phyloP scores from a whole-genome alignment of 2,329 filamentous ascomycete genomes.

The Pyrenophora graminea region DNA sequence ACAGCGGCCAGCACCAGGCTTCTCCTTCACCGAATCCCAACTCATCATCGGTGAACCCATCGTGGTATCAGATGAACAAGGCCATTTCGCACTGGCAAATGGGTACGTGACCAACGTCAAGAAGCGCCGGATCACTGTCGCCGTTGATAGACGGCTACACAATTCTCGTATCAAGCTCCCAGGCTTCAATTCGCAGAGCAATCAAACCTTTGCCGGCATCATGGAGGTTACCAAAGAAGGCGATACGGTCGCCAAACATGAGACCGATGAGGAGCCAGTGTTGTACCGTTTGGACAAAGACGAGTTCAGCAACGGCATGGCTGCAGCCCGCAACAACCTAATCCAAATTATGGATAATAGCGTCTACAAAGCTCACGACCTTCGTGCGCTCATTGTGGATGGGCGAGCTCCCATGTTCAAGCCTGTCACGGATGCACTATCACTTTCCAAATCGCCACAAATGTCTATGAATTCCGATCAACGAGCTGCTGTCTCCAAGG shows the following conservation, averaged over 20 bases:
- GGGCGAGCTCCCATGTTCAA: constrained; percentile 75
- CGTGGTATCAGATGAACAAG: constrained; percentile 93
- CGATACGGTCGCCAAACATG: constrained; percentile 22
- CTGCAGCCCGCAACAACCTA: constrained; percentile 89
- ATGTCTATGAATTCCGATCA: constrained; percentile 85
- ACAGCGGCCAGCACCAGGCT: constrained; percentile 61
- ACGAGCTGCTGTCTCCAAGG: constrained; percentile 82
- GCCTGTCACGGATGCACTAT: constrained; percentile 62
- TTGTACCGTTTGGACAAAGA: constrained; percentile 93
- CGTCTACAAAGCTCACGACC: constrained; percentile 69
- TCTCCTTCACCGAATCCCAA: constrained; percentile 91
- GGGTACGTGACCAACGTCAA: constrained; percentile 83
- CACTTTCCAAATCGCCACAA: constrained; percentile 59
- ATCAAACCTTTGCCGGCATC: constrained; percentile 87
- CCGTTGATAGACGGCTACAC: constrained; percentile 87
- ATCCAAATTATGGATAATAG: constrained; percentile 87
- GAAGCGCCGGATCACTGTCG: constrained; percentile 78
- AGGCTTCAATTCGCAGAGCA: constrained; percentile 74
- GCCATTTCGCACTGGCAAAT: constrained; percentile 92
- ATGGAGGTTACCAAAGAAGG: constrained; percentile 76
- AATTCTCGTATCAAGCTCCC: constrained; percentile 76
- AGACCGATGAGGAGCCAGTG: constrained; percentile 59
- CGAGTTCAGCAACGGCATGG: constrained; percentile 98
- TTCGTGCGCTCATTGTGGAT: constrained; percentile 81
- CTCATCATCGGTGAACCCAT: constrained; percentile 85